Percentiles rank a stretch among this genome's conserved stretches.
phyloP scores from a whole-genome alignment of 441 rosid species.

The Bruguiera hainesii region DNA sequence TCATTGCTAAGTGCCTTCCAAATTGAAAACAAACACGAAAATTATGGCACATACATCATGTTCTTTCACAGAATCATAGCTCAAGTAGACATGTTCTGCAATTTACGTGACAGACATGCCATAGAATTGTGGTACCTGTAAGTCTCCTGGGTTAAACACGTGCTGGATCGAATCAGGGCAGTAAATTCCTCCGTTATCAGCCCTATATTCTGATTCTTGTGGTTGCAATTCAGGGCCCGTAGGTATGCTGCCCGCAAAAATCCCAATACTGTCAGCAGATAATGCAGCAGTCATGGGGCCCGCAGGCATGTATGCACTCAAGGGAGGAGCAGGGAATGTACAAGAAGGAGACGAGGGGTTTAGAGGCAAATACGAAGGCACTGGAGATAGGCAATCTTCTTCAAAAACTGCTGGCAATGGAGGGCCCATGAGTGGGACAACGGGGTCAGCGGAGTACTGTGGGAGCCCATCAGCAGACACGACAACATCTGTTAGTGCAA shows the following conservation, averaged over 20 bases:
- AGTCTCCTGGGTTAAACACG: conserved; percentile 49
- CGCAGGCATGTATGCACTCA: conserved; percentile 42
- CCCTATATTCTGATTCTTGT: conserved; percentile 59
- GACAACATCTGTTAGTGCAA: conserved; percentile 32
- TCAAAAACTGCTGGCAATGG: conserved; percentile 52
- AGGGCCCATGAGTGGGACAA: conserved; percentile 32
- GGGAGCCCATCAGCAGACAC: conserved; percentile 24
- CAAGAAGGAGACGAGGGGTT: conserved; percentile 66
- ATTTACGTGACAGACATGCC: background rate
- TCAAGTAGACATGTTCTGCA: background rate
- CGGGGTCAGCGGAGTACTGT: conserved; percentile 28
- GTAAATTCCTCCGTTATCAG: conserved; percentile 58
- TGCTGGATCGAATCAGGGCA: conserved; percentile 44
- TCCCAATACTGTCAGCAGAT: conserved; percentile 46
- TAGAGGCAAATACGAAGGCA: conserved; percentile 58
- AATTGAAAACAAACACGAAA: background rate
- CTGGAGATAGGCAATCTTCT: conserved; percentile 74
- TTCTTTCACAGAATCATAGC: background rate
- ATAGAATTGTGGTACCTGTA: conserved; percentile 40
- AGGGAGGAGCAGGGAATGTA: conserved; percentile 42
- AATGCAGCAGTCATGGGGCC: conserved; percentile 41
- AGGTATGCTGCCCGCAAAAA: conserved; percentile 41
- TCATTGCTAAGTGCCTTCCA: conserved; percentile 45
- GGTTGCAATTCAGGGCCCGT: conserved; percentile 49
- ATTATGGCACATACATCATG: background rate